phyloP scores from a whole-genome alignment of 305 asterid species.

The Fraxinus albicans region DNA sequence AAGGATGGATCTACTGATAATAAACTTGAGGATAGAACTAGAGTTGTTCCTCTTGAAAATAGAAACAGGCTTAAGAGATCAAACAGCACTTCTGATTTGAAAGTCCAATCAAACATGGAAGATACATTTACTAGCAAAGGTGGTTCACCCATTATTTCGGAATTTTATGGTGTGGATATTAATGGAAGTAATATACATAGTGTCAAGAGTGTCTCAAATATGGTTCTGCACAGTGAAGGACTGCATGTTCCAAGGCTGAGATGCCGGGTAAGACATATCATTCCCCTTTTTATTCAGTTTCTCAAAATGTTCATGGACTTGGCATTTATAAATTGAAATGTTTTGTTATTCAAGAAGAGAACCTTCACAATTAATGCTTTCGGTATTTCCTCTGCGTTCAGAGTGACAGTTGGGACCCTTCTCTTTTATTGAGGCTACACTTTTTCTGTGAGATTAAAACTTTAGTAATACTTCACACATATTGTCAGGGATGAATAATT shows the following conservation, averaged over 20 bases:
- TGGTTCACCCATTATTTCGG: constrained; percentile 42
- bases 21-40: constrained; percentile 33
- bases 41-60: constrained; percentile 33
- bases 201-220: constrained; percentile 41
- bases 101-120: constrained; percentile 38
- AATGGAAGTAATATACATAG: constrained; percentile 34
- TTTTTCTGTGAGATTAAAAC: background rate
- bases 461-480: background rate
- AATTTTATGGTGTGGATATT: constrained; percentile 48
- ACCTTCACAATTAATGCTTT: constrained; percentile 14
- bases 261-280: constrained; percentile 57
- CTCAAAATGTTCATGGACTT: constrained; percentile 4
- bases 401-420: constrained; percentile 17
- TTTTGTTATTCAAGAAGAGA: constrained; percentile 12
- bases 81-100: constrained; percentile 61
- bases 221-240: constrained; percentile 46
- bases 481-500: background rate
- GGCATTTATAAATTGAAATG: constrained; percentile 2
- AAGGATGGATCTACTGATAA: constrained; percentile 31
- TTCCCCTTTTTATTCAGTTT: constrained; percentile 17
- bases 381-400: constrained; percentile 2
- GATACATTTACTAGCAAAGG: constrained; percentile 35
- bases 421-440: constrained; percentile 8
- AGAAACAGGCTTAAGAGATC: constrained; percentile 55
- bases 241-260: constrained; percentile 68